These are phyloP conservation scores for Amanita rimosa DNA, from an alignment of 768 basidiomycete genomes.

Conservation along the genomic window DNA sequence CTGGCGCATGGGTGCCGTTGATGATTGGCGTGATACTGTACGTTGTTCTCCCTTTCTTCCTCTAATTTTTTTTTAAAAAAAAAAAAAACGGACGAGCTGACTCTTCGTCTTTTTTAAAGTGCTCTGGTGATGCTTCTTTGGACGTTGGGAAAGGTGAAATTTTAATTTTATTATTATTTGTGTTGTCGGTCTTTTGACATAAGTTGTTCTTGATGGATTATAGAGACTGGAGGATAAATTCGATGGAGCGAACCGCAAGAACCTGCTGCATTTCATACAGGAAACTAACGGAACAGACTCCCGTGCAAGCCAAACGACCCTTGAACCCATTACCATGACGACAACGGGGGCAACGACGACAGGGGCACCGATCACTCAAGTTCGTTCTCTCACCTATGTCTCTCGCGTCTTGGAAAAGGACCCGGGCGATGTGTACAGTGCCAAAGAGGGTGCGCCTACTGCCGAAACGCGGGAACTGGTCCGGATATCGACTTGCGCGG, in stretches of 20 bases:
- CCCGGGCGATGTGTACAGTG: conserved; percentile 6
- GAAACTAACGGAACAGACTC: conserved; percentile 12
- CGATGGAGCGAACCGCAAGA: conserved; percentile 44
- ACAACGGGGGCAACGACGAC: conserved; percentile 4
- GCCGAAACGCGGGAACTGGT: conserved; percentile 17
- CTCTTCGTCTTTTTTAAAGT: conserved; percentile 18
- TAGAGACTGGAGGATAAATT: conserved; percentile 49
- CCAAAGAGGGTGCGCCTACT: conserved; percentile 7
- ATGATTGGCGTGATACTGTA: conserved; percentile 42
- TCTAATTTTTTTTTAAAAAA: no score
- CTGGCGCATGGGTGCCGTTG: conserved; percentile 60
- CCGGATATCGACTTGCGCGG: conserved; percentile 40
- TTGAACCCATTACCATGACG: not conserved
- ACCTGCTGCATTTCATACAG: conserved; percentile 45
- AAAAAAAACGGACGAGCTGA: no score
- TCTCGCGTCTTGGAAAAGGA: conserved; percentile 9
- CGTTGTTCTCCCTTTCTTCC: no score
- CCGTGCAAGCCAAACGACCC: conserved; percentile 5
- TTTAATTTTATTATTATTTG: no score
- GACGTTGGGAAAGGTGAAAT: conserved; percentile 48
- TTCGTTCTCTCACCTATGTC: conserved; percentile 10
- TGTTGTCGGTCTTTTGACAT: no score
- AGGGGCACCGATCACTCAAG: conserved; percentile 8
- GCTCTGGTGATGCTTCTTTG: conserved; percentile 43
- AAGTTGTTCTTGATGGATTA: no score